A percentile compares a stretch with the other conserved stretches of the same genome.
Conservation (phyloP, 73 alveolate species). For the Symbiodinium pilosum region DNA sequence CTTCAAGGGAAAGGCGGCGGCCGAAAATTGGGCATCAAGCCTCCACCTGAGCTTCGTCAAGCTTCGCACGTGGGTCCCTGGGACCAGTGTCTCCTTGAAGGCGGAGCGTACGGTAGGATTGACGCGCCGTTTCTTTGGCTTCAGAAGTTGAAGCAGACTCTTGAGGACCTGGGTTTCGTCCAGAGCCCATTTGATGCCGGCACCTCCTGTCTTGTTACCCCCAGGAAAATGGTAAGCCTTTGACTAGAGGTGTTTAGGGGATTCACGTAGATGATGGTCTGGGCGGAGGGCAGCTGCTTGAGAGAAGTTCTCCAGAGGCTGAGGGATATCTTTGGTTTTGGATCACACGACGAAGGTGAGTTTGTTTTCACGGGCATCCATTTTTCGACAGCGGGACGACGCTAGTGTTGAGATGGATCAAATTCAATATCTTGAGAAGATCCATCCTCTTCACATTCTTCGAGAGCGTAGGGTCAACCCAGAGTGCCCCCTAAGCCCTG, state of each 20-base stretch:
- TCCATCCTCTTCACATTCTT: no score
- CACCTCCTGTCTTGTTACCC: neutral
- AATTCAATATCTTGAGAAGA: no score
- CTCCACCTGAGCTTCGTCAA: neutral
- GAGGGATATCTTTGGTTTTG: neutral
- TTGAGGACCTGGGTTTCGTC: neutral
- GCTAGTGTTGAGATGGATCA: constrained; percentile 20
- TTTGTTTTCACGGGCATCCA: neutral
- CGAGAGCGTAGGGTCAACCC: no score
- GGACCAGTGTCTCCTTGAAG: neutral
- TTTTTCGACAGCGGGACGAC: constrained; percentile 50
- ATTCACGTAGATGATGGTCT: neutral
- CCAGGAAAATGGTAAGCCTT: neutral
- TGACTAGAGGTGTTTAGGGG: neutral
- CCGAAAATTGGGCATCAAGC: neutral
- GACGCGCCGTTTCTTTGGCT: neutral
- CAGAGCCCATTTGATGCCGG: neutral
- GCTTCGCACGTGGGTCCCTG: neutral
- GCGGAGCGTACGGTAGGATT: neutral
- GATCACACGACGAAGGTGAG: neutral
- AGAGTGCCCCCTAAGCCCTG: no score
- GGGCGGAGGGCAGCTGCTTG: neutral
- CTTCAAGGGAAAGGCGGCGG: neutral
- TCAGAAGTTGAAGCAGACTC: neutral
- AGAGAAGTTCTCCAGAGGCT: neutral